phyloP scores from a whole-genome alignment of 371 early-diverging fungal genomes.

The Phascolomyces articulosus region DNA sequence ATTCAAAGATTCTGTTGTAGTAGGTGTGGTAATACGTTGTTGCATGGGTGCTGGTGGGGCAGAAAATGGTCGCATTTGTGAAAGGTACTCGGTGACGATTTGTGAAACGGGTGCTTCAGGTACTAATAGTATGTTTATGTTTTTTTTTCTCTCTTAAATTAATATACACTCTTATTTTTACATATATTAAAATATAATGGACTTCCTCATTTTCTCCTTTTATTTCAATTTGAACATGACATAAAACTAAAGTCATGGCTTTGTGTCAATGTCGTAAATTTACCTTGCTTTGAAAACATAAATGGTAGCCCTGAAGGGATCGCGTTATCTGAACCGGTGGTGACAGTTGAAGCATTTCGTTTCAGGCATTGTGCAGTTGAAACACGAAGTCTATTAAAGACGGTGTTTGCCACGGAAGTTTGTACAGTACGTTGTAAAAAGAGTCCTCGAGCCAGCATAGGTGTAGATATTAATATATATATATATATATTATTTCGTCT shows the following conservation, averaged over 20 bases:
- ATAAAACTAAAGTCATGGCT: no score
- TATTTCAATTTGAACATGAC: no score
- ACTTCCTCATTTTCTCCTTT: no score
- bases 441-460: conserved; percentile 6
- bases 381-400: neutral
- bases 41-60: conserved; percentile 38
- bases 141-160: neutral
- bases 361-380: conserved; percentile 2
- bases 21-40: conserved; percentile 24
- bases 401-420: neutral
- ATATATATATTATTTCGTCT: no score
- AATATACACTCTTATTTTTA: no score
- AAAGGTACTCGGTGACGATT: conserved; percentile 35
- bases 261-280: no score
- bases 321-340: conserved; percentile 13
- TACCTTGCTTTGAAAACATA: conserved; percentile 15
- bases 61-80: conserved; percentile 41
- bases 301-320: conserved; percentile 12
- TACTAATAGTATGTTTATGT: neutral
- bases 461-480: no score
- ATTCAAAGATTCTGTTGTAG: conserved; percentile 7
- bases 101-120: conserved; percentile 10
- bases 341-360: conserved; percentile 13
- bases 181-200: no score
- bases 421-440: conserved; percentile 5